Conservation (phyloP, 2,329 filamentous ascomycete genomes). For the Pleomassaria siparia region DNA sequence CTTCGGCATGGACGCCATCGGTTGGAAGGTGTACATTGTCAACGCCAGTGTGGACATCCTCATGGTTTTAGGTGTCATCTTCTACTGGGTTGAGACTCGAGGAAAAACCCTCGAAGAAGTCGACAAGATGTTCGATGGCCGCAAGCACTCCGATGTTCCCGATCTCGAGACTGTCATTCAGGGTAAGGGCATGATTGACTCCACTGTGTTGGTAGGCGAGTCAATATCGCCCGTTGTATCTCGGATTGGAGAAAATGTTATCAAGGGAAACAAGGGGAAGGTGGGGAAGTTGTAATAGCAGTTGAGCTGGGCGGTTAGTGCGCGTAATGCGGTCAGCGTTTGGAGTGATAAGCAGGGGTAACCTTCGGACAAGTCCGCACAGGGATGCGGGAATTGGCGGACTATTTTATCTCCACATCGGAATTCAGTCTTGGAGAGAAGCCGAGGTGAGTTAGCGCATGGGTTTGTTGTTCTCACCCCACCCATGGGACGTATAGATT, state of each 20-base stretch:
- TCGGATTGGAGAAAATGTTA: not conserved
- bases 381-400: not conserved
- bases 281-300: too few species aligned
- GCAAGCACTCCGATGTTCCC: constrained; percentile 18
- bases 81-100: constrained; percentile 20
- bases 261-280: not conserved
- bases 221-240: not conserved
- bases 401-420: too few species aligned
- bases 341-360: not conserved
- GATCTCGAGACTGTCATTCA: constrained; percentile 17
- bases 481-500: not conserved
- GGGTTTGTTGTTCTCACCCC: not conserved
- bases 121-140: constrained; percentile 19
- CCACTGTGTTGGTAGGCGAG: constrained; percentile 3
- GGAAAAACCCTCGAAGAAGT: constrained; percentile 22
- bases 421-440: not conserved
- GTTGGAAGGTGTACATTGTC: constrained; percentile 28
- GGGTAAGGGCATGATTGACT: constrained; percentile 5
- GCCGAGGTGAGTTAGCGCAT: not conserved
- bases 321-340: not conserved
- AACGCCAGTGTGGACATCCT: constrained; percentile 18
- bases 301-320: too few species aligned
- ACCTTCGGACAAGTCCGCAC: too few species aligned
- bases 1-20: constrained; percentile 21
- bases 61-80: constrained; percentile 40